A percentile compares a stretch with the other conserved stretches of the same genome.
phyloP scores from a whole-genome alignment of 1,139 yeast species.

The Pichia sp. region DNA sequence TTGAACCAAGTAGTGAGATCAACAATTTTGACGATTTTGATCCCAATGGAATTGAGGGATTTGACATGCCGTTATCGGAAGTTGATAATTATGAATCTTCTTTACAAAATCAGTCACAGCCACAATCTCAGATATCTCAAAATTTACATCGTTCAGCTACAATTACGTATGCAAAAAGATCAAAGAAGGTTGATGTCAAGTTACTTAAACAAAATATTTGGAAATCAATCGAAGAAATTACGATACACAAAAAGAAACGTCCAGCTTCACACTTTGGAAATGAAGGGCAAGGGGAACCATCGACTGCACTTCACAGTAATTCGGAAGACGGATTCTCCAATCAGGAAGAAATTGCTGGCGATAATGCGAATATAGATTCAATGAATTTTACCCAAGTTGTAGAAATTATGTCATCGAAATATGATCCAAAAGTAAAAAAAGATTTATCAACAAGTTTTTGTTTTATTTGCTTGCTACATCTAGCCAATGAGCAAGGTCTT shows the following conservation, averaged over 20 bases:
- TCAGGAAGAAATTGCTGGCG: not conserved
- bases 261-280: slow-evolving; percentile 19
- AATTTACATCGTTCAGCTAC: slow-evolving; percentile 15
- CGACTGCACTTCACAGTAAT: too few species aligned
- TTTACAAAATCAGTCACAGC: too few species aligned
- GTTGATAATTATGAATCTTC: not conserved
- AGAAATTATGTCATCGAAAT: slow-evolving; percentile 37
- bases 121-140: slow-evolving; percentile 18
- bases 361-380: not conserved
- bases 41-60: slow-evolving; percentile 14
- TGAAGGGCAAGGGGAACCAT: not conserved
- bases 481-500: slow-evolving; percentile 51
- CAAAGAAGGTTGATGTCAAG: slow-evolving; percentile 50
- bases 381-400: slow-evolving; percentile 32
- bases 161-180: slow-evolving; percentile 47
- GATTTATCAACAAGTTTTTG: slow-evolving; percentile 52
- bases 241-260: slow-evolving; percentile 17
- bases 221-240: slow-evolving; percentile 35
- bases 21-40: slow-evolving; percentile 18
- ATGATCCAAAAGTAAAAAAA: slow-evolving; percentile 36
- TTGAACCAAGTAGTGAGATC: not conserved
- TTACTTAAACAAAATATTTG: slow-evolving; percentile 49
- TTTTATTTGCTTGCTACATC: slow-evolving; percentile 49
- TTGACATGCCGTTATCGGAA: slow-evolving; percentile 19
- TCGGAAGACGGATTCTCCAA: too few species aligned